Evolutionary conservation across 768 basidiomycete species (phyloP), one percentile per base, ranked within the genome.

Genomic region (Cantharellus anzutake): DNA sequence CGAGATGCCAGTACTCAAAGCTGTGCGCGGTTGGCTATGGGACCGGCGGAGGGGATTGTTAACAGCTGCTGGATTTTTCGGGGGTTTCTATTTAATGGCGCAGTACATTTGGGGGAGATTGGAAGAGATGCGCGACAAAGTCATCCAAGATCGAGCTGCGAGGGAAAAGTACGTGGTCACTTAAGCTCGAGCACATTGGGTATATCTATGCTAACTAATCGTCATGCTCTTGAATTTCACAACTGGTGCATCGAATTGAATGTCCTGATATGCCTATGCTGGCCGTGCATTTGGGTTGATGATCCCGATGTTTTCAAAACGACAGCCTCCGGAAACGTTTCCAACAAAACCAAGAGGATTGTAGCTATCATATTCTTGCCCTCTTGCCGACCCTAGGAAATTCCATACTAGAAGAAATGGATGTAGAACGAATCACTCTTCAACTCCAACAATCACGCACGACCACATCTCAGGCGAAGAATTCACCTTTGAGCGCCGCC

Each of bases 281-380:
- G 20, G 20, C 44, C 44, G 11, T 48, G 11, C 29, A 48, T 48
- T 48, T 48, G 44, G 29, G 44, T 48, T 11, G 44, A 48, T 48
- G 44, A 48, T 29, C 11, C 44, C 44, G 11, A 11, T 48, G 11
- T 48, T 11, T 29, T 48, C 44, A 48, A 48, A 11, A 11, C 48
- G 2, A 5, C 60, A 91, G 88, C 64, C 71, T 92, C 37, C 76
- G 79, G 57, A 74, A 80, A 52, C 75, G 90, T 41, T 93, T 89
- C 68, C 73, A 76, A 41, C 80, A 85, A 63, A 87, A 82, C 35
- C 82, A 85, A 64, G 80, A 86, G 61, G 83, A 91, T 66, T 75
- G 79, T 34, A 79, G 83, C 4, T 93, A 80, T 66, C 89, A 84
- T 0, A 73, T 84, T 55, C 79, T 84, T 67, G 80, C 83, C 0